phyloP scores from a whole-genome alignment of 2,329 filamentous ascomycete species.

The Ophiostoma piceae region DNA sequence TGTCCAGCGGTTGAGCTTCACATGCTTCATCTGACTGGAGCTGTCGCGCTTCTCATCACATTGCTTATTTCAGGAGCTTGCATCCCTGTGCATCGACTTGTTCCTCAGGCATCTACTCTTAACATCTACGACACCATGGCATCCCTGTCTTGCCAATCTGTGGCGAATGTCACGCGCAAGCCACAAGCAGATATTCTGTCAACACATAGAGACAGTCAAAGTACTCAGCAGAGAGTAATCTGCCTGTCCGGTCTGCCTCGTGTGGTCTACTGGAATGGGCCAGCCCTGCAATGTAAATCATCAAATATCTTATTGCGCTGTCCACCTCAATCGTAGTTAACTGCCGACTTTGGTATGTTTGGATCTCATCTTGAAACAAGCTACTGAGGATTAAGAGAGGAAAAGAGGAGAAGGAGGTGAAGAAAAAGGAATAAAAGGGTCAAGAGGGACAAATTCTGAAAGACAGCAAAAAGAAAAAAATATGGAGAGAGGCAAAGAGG shows the following conservation, averaged over 20 bases:
- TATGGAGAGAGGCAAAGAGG: conserved; percentile 5
- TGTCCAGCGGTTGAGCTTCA: background rate
- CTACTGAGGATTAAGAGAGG: conserved; percentile 13
- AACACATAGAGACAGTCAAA: no score
- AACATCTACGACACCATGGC: background rate
- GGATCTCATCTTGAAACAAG: conserved; percentile 15
- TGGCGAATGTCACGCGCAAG: background rate
- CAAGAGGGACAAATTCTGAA: background rate
- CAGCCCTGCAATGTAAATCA: conserved; percentile 8
- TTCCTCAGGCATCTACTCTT: background rate
- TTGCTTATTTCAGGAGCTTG: background rate
- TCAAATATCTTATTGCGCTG: background rate
- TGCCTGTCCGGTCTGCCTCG: background rate
- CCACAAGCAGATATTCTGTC: background rate
- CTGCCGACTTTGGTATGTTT: conserved; percentile 13
- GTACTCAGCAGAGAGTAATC: background rate
- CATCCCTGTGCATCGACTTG: background rate
- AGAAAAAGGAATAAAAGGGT: conserved; percentile 1
- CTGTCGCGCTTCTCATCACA: background rate
- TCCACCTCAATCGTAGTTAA: background rate
- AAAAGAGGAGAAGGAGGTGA: background rate
- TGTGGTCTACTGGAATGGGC: background rate
- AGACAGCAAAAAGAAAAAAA: background rate
- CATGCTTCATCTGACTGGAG: background rate
- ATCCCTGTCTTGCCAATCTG: background rate